Base-by-base conservation (phyloP, 1,284 basidiomycete species). In the Psilocybe mexicana region DNA sequence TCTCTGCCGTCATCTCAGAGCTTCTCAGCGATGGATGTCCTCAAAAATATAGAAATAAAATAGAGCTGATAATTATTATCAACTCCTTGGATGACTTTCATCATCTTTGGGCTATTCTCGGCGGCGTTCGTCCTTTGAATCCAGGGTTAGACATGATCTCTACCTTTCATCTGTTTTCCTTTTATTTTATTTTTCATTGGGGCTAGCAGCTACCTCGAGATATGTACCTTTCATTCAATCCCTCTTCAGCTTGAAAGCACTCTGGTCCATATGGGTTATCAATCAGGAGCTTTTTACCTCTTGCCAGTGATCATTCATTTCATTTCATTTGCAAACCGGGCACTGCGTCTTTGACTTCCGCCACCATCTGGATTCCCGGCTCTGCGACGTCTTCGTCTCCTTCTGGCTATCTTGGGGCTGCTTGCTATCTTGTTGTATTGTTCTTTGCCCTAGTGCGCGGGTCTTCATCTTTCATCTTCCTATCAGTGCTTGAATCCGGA, bases 131-230 rank as follows among this genome's bases (percentile, higher is more conserved):
- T 18, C 18, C 18, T 18, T 18, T 18, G 18, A 18, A 24, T 30
- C 25, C 40, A 58, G 57, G 52, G 57, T 35, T 46, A 8, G 36
- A n/a, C 57, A 58, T 28, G 57, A 48, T 54, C 52, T 23, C 51
- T 18, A 18, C 44, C 35, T 42, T 53, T 52, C 35, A 44, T 55
- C 6, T 49, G 35, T 14, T 47, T 55, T 50, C 53, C 43, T 10
- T 28, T 50, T 28, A 18, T 6, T 38, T 23, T 35, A 5, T 48
- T 46, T 24, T n/a, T 44, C 4, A 12, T 40, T 11, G 18, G 18
- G 18, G 18, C 18, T 18, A 18, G 18, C 18, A 18, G 18, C 18
- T 18, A 18, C 18, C 18, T 18, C 18, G 18, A 18, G 18, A 18
- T 18, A 18, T 18, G 18, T 18, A 18, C 18, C 18, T 18, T 18